Base-by-base conservation (phyloP, 164 flowering plant species). In the Annona cherimola region DNA sequence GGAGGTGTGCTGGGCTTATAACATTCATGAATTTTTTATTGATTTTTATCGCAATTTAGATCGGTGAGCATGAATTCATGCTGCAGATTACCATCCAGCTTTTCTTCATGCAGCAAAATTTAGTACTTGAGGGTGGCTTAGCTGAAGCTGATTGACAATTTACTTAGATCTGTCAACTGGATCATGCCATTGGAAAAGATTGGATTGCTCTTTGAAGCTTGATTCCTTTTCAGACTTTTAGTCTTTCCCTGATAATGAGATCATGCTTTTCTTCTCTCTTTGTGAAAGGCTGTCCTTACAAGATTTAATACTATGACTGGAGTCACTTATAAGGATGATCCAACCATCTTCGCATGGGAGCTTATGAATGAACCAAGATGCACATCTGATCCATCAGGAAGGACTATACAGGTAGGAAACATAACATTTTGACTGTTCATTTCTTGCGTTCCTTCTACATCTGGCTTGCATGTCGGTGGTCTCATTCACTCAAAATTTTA, bases 301-400 rank as follows among this genome's bases (percentile, higher is more conserved):
- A 85, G 94, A 72, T 50, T 42, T 4, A 92, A 92, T 76, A 89
- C 72, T 59, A 9, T 90, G 46, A 89, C 85, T 66, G 86, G 89
- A 74, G 82, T 89, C 71, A 83, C 83, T 57, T 90, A 90, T 80
- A 90, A 83, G 74, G 94, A 92, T 81, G 97, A 92, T 12, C 85
- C 95, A 42, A 86, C 90, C 35, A 90, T 92, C 41, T 85, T 92
- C 86, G 91, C 93, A 50, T 92, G 97, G 97, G 97, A 92, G 83
- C 92, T 92, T 26, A 92, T 92, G 81, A 92, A 92, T 81, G 97
- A 92, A 78, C 89, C 92, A 2, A 79, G 94, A 73, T 89, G 95
- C 79, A 4, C 70, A 62, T 77, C 89, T 50, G 96, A 90, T 80
- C 73, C 68, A 11, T 84, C 91, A 2, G 91, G 90, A 57, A 79